Base-by-base conservation (phyloP, 345 rosid genomes). In the Citrus unshiu region DNA sequence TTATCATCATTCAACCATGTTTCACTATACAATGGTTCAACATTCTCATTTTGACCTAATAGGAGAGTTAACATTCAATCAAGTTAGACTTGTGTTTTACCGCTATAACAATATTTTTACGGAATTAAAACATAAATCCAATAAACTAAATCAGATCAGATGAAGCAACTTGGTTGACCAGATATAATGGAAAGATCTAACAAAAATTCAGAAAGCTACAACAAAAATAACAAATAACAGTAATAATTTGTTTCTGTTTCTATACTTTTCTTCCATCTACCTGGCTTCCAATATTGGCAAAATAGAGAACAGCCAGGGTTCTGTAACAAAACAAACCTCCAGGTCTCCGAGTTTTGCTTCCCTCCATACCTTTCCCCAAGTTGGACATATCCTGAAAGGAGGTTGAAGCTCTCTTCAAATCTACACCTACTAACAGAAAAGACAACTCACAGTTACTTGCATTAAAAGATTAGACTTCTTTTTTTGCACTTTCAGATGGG, bases 351-450 rank as follows among this genome's bases (percentile, higher is more conserved):
- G 61, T 30, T 59, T 68, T 57, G 65, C 63, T 74, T 76, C 12
- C 46, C 77, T 77, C 72, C 54, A 43, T 51, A 68, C 80, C 72
- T 34, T 78, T 77, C 72, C 72, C 83, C 59, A 74, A 27, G 72
- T 77, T 78, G 77, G 66, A 76, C 10, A 30, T 59, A 76, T 63
- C 69, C 62, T 60, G 77, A 68, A 80, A 63, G 59, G 70, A 57
- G 70, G 88, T 67, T 59, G 83, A 77, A 74, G 74, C 64, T 43
- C 65, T 83, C 78, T 79, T 66, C 79, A 54, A 29, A 74, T 79
- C 78, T 60, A 29, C 30, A 29, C 30, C 30, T 29, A 29, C 30
- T 29, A 71, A 75, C 51, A 76, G 61, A 40, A 80, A 22, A 37
- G 66, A 56, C 18, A 46, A 76, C 63, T 40, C 25, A 5, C 24